phyloP scores from a whole-genome alignment of 116 monocot species.

The Trichopus zeylanicus region DNA sequence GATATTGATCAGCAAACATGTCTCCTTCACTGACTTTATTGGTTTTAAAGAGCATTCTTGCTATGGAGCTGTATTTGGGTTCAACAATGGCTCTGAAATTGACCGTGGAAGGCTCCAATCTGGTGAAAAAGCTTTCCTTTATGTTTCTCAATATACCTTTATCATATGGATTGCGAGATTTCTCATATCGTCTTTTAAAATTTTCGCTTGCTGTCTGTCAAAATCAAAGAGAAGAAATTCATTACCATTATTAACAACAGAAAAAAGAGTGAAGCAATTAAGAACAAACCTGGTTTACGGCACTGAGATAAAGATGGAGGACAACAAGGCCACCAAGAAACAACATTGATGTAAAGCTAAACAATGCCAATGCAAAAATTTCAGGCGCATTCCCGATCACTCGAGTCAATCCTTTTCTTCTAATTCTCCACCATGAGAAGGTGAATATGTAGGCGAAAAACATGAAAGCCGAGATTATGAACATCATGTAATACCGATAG shows the following conservation, averaged over 20 bases:
- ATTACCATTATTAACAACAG: neutral
- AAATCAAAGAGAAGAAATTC: conserved; percentile 1
- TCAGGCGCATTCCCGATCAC: conserved; percentile 26
- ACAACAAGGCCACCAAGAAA: conserved; percentile 44
- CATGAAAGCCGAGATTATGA: conserved; percentile 29
- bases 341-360: conserved; percentile 32
- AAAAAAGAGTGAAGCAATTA: neutral
- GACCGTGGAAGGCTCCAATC: conserved; percentile 30
- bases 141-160: conserved; percentile 42
- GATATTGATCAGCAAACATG: neutral
- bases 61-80: conserved; percentile 12
- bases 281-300: conserved; percentile 34
- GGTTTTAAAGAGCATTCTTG: conserved; percentile 3
- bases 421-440: conserved; percentile 34
- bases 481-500: conserved; percentile 45
- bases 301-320: conserved; percentile 45
- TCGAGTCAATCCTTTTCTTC: conserved; percentile 11
- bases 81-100: conserved; percentile 29
- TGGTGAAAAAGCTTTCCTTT: conserved; percentile 37
- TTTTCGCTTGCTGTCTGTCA: conserved; percentile 42
- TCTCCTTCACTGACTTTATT: neutral
- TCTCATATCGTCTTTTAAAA: conserved; percentile 24
- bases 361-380: conserved; percentile 27
- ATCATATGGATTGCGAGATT: conserved; percentile 37
- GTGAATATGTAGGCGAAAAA: conserved; percentile 39